phyloP scores from a whole-genome alignment of 768 basidiomycete genomes.

The Pulveroboletus ravenelii region DNA sequence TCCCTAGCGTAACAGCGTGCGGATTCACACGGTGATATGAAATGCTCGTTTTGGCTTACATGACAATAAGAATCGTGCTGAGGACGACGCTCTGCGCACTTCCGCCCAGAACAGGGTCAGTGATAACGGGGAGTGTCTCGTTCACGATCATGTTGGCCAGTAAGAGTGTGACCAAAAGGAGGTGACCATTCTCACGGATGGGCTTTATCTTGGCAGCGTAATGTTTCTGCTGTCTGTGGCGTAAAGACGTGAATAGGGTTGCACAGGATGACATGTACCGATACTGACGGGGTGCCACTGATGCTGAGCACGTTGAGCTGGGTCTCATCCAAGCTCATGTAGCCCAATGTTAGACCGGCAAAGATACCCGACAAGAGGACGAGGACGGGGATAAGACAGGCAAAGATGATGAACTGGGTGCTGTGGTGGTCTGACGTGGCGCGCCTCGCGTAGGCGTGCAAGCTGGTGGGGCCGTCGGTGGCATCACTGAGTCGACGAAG shows the following conservation, averaged over 20 bases:
- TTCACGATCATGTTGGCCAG: conserved; percentile 92
- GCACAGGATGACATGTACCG: neutral
- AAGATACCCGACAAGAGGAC: conserved; percentile 81
- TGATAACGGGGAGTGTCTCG: conserved; percentile 80
- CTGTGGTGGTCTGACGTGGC: conserved; percentile 16
- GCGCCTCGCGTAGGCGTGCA: conserved; percentile 32
- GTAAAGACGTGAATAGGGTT: neutral
- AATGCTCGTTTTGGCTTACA: conserved; percentile 47
- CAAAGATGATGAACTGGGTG: conserved; percentile 37
- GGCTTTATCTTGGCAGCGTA: conserved; percentile 86
- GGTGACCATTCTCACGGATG: conserved; percentile 77
- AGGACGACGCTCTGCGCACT: conserved; percentile 74
- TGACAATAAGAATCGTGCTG: conserved; percentile 81
- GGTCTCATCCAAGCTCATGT: conserved; percentile 90
- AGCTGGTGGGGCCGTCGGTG: conserved; percentile 7
- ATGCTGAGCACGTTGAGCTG: conserved; percentile 85
- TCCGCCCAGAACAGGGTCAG: conserved; percentile 75
- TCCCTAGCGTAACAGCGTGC: too few relatives aligned
- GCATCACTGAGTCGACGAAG: conserved; percentile 22
- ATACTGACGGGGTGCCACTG: conserved; percentile 72
- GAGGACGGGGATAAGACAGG: conserved; percentile 73
- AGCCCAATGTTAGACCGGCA: conserved; percentile 88
- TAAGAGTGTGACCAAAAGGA: conserved; percentile 77
- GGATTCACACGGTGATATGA: neutral
- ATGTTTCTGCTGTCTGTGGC: conserved; percentile 63